phyloP scores from a whole-genome alignment of 2,329 filamentous ascomycete genomes.

The Epichloe scottii region DNA sequence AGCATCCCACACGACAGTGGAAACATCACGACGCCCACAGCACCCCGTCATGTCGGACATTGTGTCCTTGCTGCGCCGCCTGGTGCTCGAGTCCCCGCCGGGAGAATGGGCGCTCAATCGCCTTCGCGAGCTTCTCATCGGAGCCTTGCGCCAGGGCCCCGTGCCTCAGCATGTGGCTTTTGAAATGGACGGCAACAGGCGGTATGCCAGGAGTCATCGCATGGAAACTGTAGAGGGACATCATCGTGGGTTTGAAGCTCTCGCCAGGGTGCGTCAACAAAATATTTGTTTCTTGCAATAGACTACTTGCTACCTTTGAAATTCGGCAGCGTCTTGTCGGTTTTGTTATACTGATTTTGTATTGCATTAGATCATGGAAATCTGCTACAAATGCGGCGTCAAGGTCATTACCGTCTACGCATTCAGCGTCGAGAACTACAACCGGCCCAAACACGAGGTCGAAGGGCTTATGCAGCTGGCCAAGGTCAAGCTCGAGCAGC shows the following conservation, averaged over 20 bases:
- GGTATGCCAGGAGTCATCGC: slow-evolving; percentile 78
- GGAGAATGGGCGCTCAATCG: slow-evolving; percentile 77
- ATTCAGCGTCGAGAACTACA: slow-evolving; percentile 98
- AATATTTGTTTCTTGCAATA: neutral
- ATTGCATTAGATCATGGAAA: slow-evolving; percentile 63
- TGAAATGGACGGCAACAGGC: slow-evolving; percentile 96
- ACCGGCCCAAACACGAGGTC: slow-evolving; percentile 90
- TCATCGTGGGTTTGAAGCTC: slow-evolving; percentile 86
- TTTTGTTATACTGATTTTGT: neutral
- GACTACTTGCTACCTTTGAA: neutral
- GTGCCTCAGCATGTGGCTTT: slow-evolving; percentile 96
- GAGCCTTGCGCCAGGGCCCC: slow-evolving; percentile 76
- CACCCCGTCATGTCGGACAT: slow-evolving; percentile 35
- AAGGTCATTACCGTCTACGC: slow-evolving; percentile 96
- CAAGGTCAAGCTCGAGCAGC: slow-evolving; percentile 83
- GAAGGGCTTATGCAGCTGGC: slow-evolving; percentile 96
- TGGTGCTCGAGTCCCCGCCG: slow-evolving; percentile 79
- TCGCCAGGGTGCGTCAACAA: slow-evolving; percentile 58
- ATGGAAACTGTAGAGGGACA: slow-evolving; percentile 97
- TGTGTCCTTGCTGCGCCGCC: slow-evolving; percentile 41
- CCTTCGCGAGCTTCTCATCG: slow-evolving; percentile 74
- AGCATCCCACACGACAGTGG: neutral
- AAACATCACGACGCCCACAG: neutral
- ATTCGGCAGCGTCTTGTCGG: neutral
- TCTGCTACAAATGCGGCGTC: slow-evolving; percentile 96